These are phyloP conservation scores for Colletotrichum viniferum DNA, from an alignment of 2,329 filamentous ascomycete genomes.

Conservation along the genomic window DNA sequence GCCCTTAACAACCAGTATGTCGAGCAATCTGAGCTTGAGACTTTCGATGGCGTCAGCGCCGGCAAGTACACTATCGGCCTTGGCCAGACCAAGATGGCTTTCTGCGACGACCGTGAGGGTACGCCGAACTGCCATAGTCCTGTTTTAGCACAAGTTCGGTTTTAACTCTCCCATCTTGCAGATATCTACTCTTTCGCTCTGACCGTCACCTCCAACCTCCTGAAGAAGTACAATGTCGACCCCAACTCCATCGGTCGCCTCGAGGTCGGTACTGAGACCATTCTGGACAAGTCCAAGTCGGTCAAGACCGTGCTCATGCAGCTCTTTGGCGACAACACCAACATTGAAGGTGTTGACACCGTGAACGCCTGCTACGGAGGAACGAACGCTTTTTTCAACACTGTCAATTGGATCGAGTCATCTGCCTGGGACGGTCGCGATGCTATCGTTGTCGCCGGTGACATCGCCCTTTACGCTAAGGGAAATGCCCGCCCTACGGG, in stretches of 20 bases:
- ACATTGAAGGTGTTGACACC: slow-evolving; percentile 82
- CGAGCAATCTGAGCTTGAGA: slow-evolving; percentile 81
- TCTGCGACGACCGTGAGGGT: slow-evolving; percentile 91
- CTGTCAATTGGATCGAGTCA: slow-evolving; percentile 84
- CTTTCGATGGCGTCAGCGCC: slow-evolving; percentile 80
- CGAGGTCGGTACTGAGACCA: slow-evolving; percentile 85
- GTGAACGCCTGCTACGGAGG: slow-evolving; percentile 88
- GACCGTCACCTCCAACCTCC: slow-evolving; percentile 76
- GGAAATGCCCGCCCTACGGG: slow-evolving; percentile 81
- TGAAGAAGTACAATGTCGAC: slow-evolving; percentile 85
- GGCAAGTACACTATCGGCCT: slow-evolving; percentile 93
- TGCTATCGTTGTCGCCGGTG: slow-evolving; percentile 79
- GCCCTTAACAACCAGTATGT: slow-evolving; percentile 65
- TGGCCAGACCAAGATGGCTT: slow-evolving; percentile 90
- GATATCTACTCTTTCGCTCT: slow-evolving; percentile 89
- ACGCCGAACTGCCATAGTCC: slow-evolving; percentile 32
- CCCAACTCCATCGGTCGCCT: slow-evolving; percentile 77
- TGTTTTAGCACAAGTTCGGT: slow-evolving; percentile 15
- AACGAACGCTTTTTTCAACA: slow-evolving; percentile 84
- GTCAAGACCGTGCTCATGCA: slow-evolving; percentile 91
- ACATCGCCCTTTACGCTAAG: slow-evolving; percentile 87
- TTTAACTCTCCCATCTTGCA: slow-evolving; percentile 37
- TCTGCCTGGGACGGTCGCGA: slow-evolving; percentile 86
- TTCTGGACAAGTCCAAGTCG: slow-evolving; percentile 89
- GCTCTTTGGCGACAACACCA: slow-evolving; percentile 83